Percentiles rank a stretch among this genome's conserved stretches.
Evolutionary conservation across 805 yeast species (phyloP).

Genomic region (Candida multigemmis): DNA sequence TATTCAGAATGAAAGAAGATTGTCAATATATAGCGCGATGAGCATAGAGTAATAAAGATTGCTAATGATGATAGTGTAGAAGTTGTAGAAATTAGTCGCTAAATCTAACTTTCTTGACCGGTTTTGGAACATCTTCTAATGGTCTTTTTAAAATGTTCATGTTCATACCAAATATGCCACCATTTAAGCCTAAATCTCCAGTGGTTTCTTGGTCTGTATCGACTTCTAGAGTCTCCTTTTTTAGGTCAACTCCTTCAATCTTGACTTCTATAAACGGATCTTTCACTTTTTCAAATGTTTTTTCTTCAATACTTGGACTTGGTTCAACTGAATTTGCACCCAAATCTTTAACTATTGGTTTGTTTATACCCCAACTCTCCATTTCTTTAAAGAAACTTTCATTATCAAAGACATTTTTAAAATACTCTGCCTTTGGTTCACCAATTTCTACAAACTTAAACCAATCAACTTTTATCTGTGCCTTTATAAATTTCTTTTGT

Average conservation of each 20-base stretch:
- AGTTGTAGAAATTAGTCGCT: slow-evolving; percentile 4
- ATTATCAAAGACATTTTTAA: slow-evolving; percentile 5
- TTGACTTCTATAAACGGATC: neutral
- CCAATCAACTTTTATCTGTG: slow-evolving; percentile 4
- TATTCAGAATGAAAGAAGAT: neutral
- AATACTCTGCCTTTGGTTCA: slow-evolving; percentile 4
- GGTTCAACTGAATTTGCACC: too few species aligned
- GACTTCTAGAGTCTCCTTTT: neutral
- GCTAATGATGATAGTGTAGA: neutral
- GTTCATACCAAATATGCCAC: neutral
- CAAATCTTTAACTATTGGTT: too few species aligned
- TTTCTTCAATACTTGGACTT: too few species aligned
- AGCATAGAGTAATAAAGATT: neutral
- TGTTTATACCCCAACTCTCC: slow-evolving; percentile 6
- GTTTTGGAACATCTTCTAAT: slow-evolving; percentile 6
- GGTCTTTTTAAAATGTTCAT: slow-evolving; percentile 1
- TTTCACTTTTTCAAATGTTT: slow-evolving; percentile 1
- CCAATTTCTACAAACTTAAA: slow-evolving; percentile 4
- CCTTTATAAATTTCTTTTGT: slow-evolving; percentile 7
- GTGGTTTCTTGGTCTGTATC: slow-evolving; percentile 2
- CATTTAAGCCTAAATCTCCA: slow-evolving; percentile 4
- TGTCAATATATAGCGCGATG: neutral
- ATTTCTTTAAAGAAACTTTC: slow-evolving; percentile 4
- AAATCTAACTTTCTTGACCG: slow-evolving; percentile 24
- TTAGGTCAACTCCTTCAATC: neutral